Conservation (phyloP, 345 rosid genomes). For the Hibiscus tridactylites region DNA sequence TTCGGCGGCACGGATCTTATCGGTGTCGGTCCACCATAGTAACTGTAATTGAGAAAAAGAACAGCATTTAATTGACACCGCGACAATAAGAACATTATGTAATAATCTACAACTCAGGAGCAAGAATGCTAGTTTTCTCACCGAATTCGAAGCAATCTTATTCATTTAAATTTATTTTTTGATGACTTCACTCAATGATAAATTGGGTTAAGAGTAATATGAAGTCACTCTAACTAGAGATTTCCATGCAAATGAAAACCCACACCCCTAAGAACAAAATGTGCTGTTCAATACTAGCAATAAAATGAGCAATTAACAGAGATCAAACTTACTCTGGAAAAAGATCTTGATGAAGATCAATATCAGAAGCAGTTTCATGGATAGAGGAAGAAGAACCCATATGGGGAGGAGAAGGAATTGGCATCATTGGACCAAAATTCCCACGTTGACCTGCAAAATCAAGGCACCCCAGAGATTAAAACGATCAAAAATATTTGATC, state of each 20-base stretch:
- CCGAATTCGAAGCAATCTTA: no score
- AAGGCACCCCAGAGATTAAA: background rate
- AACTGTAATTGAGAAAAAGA: background rate
- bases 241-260: no score
- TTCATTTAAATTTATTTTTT: no score
- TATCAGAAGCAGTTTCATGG: background rate
- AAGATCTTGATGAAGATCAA: conserved; percentile 1
- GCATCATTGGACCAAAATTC: conserved; percentile 1
- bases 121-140: no score
- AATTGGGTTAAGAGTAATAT: no score
- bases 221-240: no score
- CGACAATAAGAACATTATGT: no score
- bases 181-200: no score
- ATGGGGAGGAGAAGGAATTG: conserved; percentile 9
- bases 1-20: background rate
- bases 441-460: background rate
- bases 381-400: background rate
- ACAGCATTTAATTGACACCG: background rate
- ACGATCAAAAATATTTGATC: background rate
- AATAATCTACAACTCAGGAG: no score
- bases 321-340: conserved; percentile 9
- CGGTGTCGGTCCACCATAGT: conserved; percentile 1
- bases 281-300: background rate
- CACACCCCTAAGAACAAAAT: background rate
- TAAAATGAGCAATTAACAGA: background rate